Conservation (phyloP, 805 yeast genomes). For the Priceomyces haplophilus region DNA sequence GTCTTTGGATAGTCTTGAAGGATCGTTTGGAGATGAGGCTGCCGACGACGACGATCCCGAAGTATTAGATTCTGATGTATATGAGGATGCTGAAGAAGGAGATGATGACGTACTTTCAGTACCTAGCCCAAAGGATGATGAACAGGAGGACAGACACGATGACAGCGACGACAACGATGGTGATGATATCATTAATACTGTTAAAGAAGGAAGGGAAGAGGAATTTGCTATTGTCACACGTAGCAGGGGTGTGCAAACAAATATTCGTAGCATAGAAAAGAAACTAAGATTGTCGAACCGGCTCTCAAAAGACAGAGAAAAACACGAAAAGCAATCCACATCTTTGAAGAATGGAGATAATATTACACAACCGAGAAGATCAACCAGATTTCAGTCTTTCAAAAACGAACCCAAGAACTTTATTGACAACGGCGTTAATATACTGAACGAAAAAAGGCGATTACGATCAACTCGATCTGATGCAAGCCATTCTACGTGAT, state of each 20-base stretch:
- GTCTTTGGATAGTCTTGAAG: neutral
- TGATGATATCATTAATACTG: constrained; percentile 10
- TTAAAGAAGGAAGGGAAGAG: constrained; percentile 9
- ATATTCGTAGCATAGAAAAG: neutral
- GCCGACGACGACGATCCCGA: constrained; percentile 19
- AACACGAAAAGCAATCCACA: neutral
- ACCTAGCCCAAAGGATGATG: constrained; percentile 11
- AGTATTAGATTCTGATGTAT: constrained; percentile 13
- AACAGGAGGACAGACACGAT: constrained; percentile 11
- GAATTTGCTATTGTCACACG: constrained; percentile 7
- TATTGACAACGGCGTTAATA: neutral
- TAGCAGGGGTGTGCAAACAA: neutral
- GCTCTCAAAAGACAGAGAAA: neutral
- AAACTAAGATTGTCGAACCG: neutral
- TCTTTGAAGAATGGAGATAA: no score
- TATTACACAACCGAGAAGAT: neutral
- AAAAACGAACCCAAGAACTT: neutral
- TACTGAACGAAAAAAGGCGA: neutral
- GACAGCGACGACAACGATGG: constrained; percentile 14
- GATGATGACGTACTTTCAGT: constrained; percentile 12
- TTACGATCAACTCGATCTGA: neutral
- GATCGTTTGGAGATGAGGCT: constrained; percentile 11
- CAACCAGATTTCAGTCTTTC: neutral
- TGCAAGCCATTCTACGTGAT: neutral
- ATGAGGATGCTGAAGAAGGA: constrained; percentile 23